These are phyloP conservation scores for Falciphora oryzae DNA, from an alignment of 2,329 filamentous ascomycete genomes.

Conservation along the genomic window DNA sequence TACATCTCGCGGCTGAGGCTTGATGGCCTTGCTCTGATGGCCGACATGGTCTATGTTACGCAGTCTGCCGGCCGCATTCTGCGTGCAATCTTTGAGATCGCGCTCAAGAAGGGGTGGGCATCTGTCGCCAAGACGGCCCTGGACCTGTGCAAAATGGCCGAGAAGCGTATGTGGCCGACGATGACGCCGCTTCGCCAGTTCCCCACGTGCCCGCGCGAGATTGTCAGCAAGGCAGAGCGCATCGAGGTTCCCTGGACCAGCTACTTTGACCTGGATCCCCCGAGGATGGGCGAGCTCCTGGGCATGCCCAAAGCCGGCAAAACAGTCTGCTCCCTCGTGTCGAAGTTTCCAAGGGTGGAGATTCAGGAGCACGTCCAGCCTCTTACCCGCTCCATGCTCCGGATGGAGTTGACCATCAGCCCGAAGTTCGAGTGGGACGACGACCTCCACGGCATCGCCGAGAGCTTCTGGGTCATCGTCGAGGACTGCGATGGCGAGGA, in stretches of 20 bases:
- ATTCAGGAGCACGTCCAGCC: slow-evolving; percentile 92
- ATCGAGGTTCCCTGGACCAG: slow-evolving; percentile 90
- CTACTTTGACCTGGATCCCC: slow-evolving; percentile 95
- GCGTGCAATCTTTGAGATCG: slow-evolving; percentile 92
- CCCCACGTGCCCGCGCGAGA: slow-evolving; percentile 71
- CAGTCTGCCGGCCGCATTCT: slow-evolving; percentile 96
- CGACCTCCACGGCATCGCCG: slow-evolving; percentile 75
- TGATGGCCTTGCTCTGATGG: slow-evolving; percentile 92
- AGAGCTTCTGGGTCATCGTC: slow-evolving; percentile 95
- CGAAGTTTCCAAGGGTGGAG: slow-evolving; percentile 89
- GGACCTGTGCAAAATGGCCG: slow-evolving; percentile 97
- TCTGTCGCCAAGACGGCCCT: slow-evolving; percentile 87
- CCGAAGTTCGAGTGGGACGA: slow-evolving; percentile 98
- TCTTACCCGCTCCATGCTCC: slow-evolving; percentile 87
- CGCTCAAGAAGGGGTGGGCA: slow-evolving; percentile 95
- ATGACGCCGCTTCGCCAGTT: slow-evolving; percentile 97
- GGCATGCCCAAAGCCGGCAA: slow-evolving; percentile 85
- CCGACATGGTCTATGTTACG: slow-evolving; percentile 97
- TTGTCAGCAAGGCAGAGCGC: slow-evolving; percentile 86
- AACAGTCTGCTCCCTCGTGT: slow-evolving; percentile 76
- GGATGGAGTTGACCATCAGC: slow-evolving; percentile 83
- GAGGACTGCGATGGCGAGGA: slow-evolving; percentile 98
- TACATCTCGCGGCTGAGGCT: slow-evolving; percentile 94
- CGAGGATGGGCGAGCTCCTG: slow-evolving; percentile 90
- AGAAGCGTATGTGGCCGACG: slow-evolving; percentile 99